These are phyloP conservation scores for Parachaetomium inaequale DNA, from an alignment of 495 filamentous ascomycete genomes.

Conservation along the genomic window DNA sequence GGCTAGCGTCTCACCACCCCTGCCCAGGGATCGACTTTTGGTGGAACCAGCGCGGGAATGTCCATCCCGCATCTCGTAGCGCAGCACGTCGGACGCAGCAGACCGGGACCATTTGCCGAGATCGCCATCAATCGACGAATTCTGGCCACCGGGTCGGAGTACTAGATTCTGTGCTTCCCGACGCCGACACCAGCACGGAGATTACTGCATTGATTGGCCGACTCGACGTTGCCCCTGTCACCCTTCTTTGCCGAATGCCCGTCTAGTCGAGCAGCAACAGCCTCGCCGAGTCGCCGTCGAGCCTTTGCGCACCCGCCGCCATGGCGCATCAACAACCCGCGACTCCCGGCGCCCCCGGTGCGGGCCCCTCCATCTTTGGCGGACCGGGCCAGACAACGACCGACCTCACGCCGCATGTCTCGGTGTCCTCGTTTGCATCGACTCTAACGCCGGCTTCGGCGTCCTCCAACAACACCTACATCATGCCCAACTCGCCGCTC, in stretches of 20 bases:
- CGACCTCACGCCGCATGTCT: slow-evolving; percentile 12
- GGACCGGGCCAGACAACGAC: slow-evolving; percentile 19
- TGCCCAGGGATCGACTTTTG: neutral
- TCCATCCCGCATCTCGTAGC: no score
- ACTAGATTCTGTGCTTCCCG: neutral
- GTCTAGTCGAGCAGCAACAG: neutral
- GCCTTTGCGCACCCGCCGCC: slow-evolving; percentile 6
- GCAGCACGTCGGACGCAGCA: no score
- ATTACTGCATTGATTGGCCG: neutral
- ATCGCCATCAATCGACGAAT: neutral
- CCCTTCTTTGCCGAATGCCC: slow-evolving; percentile 5
- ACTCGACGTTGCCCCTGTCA: neutral
- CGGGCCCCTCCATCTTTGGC: slow-evolving; percentile 34
- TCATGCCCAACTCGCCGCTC: slow-evolving; percentile 78
- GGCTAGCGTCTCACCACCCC: no score
- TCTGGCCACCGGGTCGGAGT: neutral
- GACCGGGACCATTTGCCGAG: neutral
- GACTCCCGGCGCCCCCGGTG: slow-evolving; percentile 24
- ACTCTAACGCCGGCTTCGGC: slow-evolving; percentile 46
- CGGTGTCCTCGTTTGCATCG: slow-evolving; percentile 26
- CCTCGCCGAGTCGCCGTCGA: neutral
- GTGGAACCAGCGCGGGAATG: slow-evolving; percentile 3
- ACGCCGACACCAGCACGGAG: neutral
- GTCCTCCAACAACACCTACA: slow-evolving; percentile 72
- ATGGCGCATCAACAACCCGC: slow-evolving; percentile 33